Conservation (phyloP, 2,329 filamentous ascomycete species). For the Xylaria sp. region DNA sequence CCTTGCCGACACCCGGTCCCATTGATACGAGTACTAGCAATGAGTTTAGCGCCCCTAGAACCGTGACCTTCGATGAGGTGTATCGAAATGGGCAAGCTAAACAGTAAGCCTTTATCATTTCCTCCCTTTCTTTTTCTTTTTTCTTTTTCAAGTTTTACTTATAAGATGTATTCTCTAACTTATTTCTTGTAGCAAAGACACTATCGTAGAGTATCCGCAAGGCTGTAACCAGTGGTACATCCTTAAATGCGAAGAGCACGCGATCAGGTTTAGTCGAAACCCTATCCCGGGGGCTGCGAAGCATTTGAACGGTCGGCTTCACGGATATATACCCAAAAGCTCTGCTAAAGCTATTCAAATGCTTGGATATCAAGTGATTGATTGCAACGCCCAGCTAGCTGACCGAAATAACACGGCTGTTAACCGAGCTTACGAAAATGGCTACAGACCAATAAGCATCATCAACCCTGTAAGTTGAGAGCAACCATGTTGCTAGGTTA, state of each 20-base stretch:
- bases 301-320: conserved; percentile 51
- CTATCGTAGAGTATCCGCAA: conserved; percentile 41
- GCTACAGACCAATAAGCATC: conserved; percentile 47
- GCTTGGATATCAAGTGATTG: conserved; percentile 52
- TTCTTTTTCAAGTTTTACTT: not conserved
- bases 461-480: conserved; percentile 29
- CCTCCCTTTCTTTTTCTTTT: too few relatives aligned
- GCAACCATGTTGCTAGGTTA: not conserved
- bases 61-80: conserved; percentile 53
- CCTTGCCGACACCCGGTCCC: conserved; percentile 32
- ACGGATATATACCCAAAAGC: conserved; percentile 49
- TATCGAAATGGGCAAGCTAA: conserved; percentile 50
- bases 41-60: conserved; percentile 33
- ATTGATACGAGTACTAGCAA: conserved; percentile 19
- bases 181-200: conserved; percentile 42
- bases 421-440: conserved; percentile 45
- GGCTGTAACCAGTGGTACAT: conserved; percentile 55
- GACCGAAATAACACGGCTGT: conserved; percentile 52
- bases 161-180: conserved; percentile 9
- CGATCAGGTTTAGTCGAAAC: conserved; percentile 51
- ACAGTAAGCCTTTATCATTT: conserved; percentile 33
- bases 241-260: conserved; percentile 54
- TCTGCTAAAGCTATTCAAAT: conserved; percentile 47
- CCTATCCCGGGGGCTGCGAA: conserved; percentile 54
- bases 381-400: conserved; percentile 48